A percentile compares a stretch with the other conserved stretches of the same genome.
Conservation (phyloP, 495 filamentous ascomycete species). For the Aspergillus mulundensis region DNA sequence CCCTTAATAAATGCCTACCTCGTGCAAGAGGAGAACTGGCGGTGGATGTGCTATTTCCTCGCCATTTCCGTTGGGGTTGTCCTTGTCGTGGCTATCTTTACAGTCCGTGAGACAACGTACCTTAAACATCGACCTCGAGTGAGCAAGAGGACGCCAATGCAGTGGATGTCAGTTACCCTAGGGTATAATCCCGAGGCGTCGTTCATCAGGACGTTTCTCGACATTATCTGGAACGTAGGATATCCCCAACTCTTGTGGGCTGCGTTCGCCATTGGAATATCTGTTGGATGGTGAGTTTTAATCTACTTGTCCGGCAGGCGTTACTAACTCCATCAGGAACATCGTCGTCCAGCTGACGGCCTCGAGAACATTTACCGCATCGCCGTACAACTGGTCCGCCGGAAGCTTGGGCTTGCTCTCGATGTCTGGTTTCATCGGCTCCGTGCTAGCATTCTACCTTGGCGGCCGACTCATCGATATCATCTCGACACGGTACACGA, state of each 20-base stretch:
- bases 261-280: conserved; percentile 27
- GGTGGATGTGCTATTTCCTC: conserved; percentile 33
- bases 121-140: background rate
- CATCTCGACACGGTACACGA: conserved; percentile 27
- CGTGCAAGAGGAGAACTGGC: conserved; percentile 27
- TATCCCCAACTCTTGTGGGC: conserved; percentile 33
- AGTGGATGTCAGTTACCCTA: conserved; percentile 26
- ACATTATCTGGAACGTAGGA: conserved; percentile 22
- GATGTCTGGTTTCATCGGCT: conserved; percentile 29
- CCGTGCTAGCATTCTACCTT: conserved; percentile 28
- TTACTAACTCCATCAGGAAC: conserved; percentile 21
- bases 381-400: conserved; percentile 28
- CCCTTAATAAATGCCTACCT: conserved; percentile 33
- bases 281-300: conserved; percentile 25
- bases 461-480: conserved; percentile 32
- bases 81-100: conserved; percentile 22
- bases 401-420: conserved; percentile 28
- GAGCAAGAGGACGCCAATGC: conserved; percentile 14
- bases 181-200: conserved; percentile 27
- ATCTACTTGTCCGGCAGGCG: background rate
- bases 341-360: conserved; percentile 32
- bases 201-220: conserved; percentile 20
- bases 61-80: conserved; percentile 20
- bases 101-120: conserved; percentile 28
- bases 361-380: conserved; percentile 25